These are phyloP conservation scores for Rubia tinctorum DNA, from an alignment of 305 asterid species.

Conservation along the genomic window DNA sequence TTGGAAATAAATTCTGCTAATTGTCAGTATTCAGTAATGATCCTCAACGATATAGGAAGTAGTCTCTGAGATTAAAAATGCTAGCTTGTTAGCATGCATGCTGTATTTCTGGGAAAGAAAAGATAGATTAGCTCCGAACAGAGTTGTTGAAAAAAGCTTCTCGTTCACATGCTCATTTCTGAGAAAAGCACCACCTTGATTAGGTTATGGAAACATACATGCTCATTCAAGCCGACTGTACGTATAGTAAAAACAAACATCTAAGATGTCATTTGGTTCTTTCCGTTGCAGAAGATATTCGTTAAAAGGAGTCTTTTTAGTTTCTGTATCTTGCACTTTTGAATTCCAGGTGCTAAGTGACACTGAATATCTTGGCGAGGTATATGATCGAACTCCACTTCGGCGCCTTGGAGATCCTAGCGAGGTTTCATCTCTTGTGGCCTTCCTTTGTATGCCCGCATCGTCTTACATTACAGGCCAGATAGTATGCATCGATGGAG, in stretches of 20 bases:
- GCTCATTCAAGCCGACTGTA: background rate
- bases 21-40: background rate
- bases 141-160: background rate
- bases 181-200: background rate
- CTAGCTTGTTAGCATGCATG: background rate
- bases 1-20: background rate
- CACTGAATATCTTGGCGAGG: conserved; percentile 50
- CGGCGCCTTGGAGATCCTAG: conserved; percentile 58
- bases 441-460: conserved; percentile 64
- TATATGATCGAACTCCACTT: conserved; percentile 56
- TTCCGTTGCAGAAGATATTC: background rate
- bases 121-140: background rate
- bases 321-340: background rate
- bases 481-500: conserved; percentile 61
- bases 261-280: background rate
- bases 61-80: background rate
- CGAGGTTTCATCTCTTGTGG: conserved; percentile 58
- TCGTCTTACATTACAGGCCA: conserved; percentile 58
- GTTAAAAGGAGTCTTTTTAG: background rate
- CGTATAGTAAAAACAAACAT: background rate
- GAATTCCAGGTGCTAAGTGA: conserved; percentile 38
- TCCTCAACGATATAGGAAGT: background rate
- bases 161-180: background rate
- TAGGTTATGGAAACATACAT: background rate
- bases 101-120: background rate